Percentiles rank a stretch among this genome's conserved stretches.
Evolutionary conservation across 176 grass and related monocot species (phyloP).

Genomic region (Alloteropsis semialata): DNA sequence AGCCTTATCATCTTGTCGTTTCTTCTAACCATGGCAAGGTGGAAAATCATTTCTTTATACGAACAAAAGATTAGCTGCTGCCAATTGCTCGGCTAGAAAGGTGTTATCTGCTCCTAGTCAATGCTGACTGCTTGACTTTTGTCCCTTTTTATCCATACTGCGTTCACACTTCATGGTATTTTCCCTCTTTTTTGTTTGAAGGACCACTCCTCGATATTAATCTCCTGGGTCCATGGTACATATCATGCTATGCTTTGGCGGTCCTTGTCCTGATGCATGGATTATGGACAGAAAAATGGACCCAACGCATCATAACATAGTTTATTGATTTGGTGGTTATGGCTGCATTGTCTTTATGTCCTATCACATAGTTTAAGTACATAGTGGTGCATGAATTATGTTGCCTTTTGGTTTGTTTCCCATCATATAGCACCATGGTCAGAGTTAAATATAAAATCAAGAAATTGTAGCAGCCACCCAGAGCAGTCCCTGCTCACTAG

Average conservation of each 20-base stretch:
- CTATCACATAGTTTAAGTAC: conserved; percentile 27
- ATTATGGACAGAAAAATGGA: conserved; percentile 4
- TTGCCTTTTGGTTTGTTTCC: conserved; percentile 33
- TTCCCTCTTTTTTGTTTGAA: neutral
- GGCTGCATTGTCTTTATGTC: conserved; percentile 34
- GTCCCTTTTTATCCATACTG: neutral
- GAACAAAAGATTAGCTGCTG: neutral
- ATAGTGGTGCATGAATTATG: conserved; percentile 34
- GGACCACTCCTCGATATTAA: neutral
- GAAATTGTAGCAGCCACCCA: neutral
- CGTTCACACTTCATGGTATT: conserved; percentile 16
- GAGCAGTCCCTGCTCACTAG: neutral
- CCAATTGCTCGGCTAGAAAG: conserved; percentile 1
- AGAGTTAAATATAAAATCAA: neutral
- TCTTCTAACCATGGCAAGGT: conserved; percentile 2
- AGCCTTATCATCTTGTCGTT: conserved; percentile 15
- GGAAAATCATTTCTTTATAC: neutral
- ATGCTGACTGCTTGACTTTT: conserved; percentile 38
- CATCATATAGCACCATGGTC: conserved; percentile 22
- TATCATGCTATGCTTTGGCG: neutral
- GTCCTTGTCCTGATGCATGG: conserved; percentile 18
- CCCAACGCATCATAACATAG: neutral
- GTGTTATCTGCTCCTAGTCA: conserved; percentile 12
- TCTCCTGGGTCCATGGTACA: conserved; percentile 16
- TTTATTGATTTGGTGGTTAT: conserved; percentile 41